Evolutionary conservation across 2,329 filamentous ascomycete species (phyloP).

Genomic region (Exophiala bonariae): DNA sequence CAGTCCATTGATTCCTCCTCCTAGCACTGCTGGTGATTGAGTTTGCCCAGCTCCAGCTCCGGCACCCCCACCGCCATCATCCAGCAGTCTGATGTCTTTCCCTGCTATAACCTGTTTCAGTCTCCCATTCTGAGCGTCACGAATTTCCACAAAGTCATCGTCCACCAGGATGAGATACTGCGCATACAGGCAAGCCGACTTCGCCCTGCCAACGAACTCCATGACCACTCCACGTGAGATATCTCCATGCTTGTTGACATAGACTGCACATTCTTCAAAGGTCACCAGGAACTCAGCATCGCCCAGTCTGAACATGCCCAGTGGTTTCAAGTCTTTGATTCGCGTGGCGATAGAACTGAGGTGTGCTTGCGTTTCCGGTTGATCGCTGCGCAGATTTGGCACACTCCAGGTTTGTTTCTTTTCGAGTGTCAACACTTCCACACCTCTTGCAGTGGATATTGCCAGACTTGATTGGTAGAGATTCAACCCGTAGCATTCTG

Average conservation of each 20-base stretch:
- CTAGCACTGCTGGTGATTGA: conserved; percentile 37
- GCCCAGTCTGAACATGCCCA: conserved; percentile 95
- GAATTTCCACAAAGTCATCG: conserved; percentile 92
- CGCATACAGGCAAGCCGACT: conserved; percentile 82
- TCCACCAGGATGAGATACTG: conserved; percentile 93
- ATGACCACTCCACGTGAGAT: conserved; percentile 92
- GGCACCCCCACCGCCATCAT: conserved; percentile 72
- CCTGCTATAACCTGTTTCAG: conserved; percentile 92
- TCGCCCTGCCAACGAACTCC: conserved; percentile 96
- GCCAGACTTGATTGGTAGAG: conserved; percentile 94
- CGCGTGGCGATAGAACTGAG: conserved; percentile 83
- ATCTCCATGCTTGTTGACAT: conserved; percentile 97
- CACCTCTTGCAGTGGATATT: conserved; percentile 85
- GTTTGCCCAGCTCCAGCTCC: conserved; percentile 40
- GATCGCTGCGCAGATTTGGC: conserved; percentile 70
- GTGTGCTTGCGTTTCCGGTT: conserved; percentile 57
- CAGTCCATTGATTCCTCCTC: conserved; percentile 34
- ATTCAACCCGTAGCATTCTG: conserved; percentile 92
- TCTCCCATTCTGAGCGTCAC: conserved; percentile 93
- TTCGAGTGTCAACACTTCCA: conserved; percentile 94
- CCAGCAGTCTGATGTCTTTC: conserved; percentile 83
- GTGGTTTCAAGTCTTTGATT: conserved; percentile 76
- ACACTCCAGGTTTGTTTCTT: conserved; percentile 96
- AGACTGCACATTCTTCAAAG: conserved; percentile 95
- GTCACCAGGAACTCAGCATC: conserved; percentile 90